Conservation (phyloP, 2,329 filamentous ascomycete genomes). For the Kalaharituber pfeilii region DNA sequence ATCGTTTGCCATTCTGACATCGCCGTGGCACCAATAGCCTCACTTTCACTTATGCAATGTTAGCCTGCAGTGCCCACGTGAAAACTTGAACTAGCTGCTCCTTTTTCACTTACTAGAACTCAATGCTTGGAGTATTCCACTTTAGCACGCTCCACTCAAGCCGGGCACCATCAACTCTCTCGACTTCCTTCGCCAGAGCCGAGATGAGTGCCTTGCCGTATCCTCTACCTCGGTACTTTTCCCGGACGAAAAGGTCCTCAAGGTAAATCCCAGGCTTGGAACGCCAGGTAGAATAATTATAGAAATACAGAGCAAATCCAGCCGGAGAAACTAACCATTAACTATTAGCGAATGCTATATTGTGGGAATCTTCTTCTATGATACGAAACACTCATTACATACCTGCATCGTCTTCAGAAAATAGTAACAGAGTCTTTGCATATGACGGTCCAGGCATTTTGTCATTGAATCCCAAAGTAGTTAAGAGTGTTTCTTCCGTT, state of each 20-base stretch:
- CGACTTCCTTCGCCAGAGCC: constrained; percentile 61
- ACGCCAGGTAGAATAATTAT: constrained; percentile 86
- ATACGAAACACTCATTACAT: too few species aligned
- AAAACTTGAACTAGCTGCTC: neutral
- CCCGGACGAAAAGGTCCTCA: constrained; percentile 66
- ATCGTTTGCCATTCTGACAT: constrained; percentile 60
- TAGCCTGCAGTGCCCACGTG: constrained; percentile 3
- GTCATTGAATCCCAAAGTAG: constrained; percentile 60
- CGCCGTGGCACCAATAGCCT: constrained; percentile 46
- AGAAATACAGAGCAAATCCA: constrained; percentile 78
- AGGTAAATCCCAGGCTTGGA: constrained; percentile 70
- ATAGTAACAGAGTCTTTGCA: constrained; percentile 16
- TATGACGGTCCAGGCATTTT: neutral
- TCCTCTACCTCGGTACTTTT: constrained; percentile 51
- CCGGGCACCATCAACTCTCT: constrained; percentile 53
- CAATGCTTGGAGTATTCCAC: constrained; percentile 82
- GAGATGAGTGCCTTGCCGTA: constrained; percentile 63
- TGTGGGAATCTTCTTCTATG: too few species aligned
- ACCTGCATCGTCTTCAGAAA: constrained; percentile 15
- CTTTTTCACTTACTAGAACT: constrained; percentile 58
- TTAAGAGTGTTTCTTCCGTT: constrained; percentile 52
- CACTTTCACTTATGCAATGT: constrained; percentile 20
- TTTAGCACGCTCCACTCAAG: constrained; percentile 84
- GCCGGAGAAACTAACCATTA: constrained; percentile 29
- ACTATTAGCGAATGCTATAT: too few species aligned